Evolutionary conservation across 1,284 basidiomycete species (phyloP).

Genomic region (Chiua sp.): DNA sequence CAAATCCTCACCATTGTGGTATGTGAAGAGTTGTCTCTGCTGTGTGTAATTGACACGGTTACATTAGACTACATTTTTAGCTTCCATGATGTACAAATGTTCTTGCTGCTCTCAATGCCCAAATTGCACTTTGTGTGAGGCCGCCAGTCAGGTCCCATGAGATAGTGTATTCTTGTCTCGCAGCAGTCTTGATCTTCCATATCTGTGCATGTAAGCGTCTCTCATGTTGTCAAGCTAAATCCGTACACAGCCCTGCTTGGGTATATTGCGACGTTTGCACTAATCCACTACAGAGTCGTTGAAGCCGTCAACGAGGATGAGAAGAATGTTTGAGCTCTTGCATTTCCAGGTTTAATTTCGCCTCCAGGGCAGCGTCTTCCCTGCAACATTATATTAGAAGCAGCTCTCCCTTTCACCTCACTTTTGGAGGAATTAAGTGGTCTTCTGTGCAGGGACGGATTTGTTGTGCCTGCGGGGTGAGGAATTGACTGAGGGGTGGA

Average conservation of each 20-base stretch:
- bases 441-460: no score
- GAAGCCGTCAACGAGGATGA: constrained; percentile 20
- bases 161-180: constrained; percentile 34
- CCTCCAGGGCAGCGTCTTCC: constrained; percentile 16
- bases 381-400: constrained; percentile 24
- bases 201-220: constrained; percentile 31
- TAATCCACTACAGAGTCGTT: constrained; percentile 31
- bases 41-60: background rate
- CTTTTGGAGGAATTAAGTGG: background rate
- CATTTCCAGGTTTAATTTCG: background rate
- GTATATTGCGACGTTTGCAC: constrained; percentile 33
- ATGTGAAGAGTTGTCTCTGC: constrained; percentile 3
- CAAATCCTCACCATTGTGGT: constrained; percentile 38
- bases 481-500: no score
- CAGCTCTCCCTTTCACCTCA: constrained; percentile 12
- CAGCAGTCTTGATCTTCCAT: constrained; percentile 37
- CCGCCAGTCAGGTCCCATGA: constrained; percentile 13
- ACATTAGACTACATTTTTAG: constrained; percentile 33
- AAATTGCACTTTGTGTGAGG: constrained; percentile 18
- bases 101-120: constrained; percentile 27
- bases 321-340: constrained; percentile 15
- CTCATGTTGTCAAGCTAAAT: background rate
- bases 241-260: constrained; percentile 30
- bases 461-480: no score
- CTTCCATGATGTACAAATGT: constrained; percentile 37